These are phyloP conservation scores for Pichia kluyveri DNA, from an alignment of 805 yeast species.

Conservation along the genomic window DNA sequence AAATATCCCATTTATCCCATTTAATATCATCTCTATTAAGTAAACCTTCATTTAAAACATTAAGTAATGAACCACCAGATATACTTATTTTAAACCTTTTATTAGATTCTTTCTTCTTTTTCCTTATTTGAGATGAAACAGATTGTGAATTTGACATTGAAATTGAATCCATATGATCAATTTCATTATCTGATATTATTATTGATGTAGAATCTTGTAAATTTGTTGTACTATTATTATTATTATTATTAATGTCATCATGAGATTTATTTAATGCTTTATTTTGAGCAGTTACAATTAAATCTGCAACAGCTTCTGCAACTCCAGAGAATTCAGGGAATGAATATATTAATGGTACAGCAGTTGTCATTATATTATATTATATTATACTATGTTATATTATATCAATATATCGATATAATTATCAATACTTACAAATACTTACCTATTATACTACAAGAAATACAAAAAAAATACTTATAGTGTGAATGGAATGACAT, in stretches of 20 bases:
- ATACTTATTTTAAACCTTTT: conserved; percentile 82
- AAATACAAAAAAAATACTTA: no score
- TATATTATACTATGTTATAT: no score
- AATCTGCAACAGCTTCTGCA: conserved; percentile 96
- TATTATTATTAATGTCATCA: no score
- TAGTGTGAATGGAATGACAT: no score
- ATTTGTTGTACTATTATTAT: no score
- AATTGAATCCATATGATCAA: not conserved
- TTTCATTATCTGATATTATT: not conserved
- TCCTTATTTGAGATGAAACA: conserved; percentile 25
- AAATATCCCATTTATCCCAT: conserved; percentile 94
- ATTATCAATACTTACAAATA: no score
- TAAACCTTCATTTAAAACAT: conserved; percentile 80
- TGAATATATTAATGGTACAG: conserved; percentile 88
- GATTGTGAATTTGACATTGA: conserved; percentile 9
- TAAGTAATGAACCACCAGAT: conserved; percentile 86
- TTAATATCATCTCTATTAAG: conserved; percentile 58
- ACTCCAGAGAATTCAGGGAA: conserved; percentile 85
- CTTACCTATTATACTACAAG: no score
- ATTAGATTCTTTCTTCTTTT: conserved; percentile 46
- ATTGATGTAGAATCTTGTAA: not conserved
- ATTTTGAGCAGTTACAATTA: conserved; percentile 83
- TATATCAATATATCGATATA: no score
- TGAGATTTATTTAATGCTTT: conserved; percentile 33
- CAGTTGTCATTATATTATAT: conserved; percentile 61